Evolutionary conservation across 257 asterid species (phyloP).

Genomic region (Forsythia viridissima): DNA sequence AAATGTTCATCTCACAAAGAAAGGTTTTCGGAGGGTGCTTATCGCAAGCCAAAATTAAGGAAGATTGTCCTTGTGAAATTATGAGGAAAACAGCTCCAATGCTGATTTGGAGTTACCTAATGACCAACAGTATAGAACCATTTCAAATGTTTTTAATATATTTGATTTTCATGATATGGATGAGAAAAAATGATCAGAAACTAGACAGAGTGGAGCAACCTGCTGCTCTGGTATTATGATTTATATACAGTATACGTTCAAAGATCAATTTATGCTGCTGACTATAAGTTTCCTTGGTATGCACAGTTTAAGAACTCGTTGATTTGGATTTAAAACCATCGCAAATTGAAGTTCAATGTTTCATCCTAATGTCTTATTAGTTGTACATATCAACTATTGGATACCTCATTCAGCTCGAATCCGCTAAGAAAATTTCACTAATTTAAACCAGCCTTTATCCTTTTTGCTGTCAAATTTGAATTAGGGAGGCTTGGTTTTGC

Average conservation of each 20-base stretch:
- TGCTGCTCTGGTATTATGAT: background rate
- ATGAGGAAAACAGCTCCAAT: background rate
- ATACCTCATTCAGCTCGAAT: background rate
- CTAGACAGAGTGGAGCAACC: background rate
- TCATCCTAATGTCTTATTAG: no score
- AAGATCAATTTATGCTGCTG: background rate
- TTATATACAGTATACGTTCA: background rate
- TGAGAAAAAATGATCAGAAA: background rate
- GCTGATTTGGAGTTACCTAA: background rate
- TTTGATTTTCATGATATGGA: background rate
- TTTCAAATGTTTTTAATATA: background rate
- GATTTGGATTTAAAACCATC: background rate
- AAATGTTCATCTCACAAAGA: background rate
- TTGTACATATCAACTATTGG: no score
- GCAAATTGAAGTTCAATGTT: background rate
- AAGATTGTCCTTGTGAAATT: background rate
- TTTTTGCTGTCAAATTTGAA: background rate
- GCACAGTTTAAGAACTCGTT: background rate
- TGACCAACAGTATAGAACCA: background rate
- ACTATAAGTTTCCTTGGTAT: background rate
- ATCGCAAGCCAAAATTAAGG: background rate
- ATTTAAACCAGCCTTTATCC: background rate
- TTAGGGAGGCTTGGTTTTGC: slow-evolving; percentile 27
- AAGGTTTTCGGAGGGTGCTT: background rate
- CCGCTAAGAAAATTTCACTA: background rate